Base-by-base conservation (phyloP, 352 stramenopile species). In the Phytophthora chlamydospora region DNA sequence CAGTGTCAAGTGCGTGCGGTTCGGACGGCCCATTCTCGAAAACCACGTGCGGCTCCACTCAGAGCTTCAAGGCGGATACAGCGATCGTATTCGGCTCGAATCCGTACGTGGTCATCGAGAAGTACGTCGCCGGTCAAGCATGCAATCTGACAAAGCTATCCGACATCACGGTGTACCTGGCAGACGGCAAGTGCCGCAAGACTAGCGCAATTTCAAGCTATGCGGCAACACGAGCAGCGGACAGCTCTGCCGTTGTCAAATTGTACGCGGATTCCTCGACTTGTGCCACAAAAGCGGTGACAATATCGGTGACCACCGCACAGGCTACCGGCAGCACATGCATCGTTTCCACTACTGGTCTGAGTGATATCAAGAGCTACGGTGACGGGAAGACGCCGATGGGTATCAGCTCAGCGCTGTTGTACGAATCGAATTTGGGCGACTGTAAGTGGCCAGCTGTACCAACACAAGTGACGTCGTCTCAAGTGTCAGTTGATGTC, bases 301-400 rank as follows among this genome's bases (percentile, higher is more conserved):
- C 24, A 5, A 27, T 27, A 0, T 4, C 24, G 24, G 24, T 27
- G 24, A 27, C 24, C 2, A 4, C 24, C 24, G 24, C 24, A 4
- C 24, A 62, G 8, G 43, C 27, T 12, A 7, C 19, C 1, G 35
- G 54, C 14, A 40, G 47, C 24, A 40, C 24, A 3, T 48, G 54
- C 16, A 32, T 17, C 7, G 36, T 3, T 16, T 33, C 13, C 17
- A 35, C 12, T 4, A 41, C 40, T 24, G 54, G 54, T 24, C 32
- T 61, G 14, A 3, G 42, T 11, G 54, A 54, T 16, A 55, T 13
- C 24, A 62, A 41, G 19, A 31, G 53, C 9, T 62, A 46, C n/a
- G 42, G 49, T 11, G 32, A 6, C 10, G 49, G 49, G 14, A 29
- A 19, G 4, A 52, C 32, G 24, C n/a, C 21, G 3, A 19, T 45